Evolutionary conservation across 768 basidiomycete genomes (phyloP).

Genomic region (Russula emetica): DNA sequence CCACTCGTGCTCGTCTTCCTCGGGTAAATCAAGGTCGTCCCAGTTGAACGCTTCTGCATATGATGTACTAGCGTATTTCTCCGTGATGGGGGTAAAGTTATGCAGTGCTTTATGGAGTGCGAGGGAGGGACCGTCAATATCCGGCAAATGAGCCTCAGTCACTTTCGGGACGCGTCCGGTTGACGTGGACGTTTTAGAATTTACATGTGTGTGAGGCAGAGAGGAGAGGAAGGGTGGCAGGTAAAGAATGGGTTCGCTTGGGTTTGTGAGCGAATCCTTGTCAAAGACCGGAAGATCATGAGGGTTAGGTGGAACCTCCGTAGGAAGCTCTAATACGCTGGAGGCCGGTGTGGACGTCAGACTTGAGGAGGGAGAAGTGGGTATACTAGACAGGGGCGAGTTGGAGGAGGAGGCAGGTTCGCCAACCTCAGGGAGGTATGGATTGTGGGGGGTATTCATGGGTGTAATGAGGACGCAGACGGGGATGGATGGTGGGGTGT

Average conservation of each 20-base stretch:
- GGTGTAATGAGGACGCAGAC: too few species aligned
- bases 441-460: neutral
- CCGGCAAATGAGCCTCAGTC: constrained; percentile 73
- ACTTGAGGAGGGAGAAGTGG: constrained; percentile 7
- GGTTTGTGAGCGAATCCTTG: constrained; percentile 36
- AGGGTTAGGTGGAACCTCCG: constrained; percentile 41
- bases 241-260: constrained; percentile 57
- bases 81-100: constrained; percentile 56
- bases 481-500: neutral
- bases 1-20: constrained; percentile 78
- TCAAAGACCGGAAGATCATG: constrained; percentile 55
- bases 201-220: constrained; percentile 46
- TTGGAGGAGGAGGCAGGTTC: constrained; percentile 3
- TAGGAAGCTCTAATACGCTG: neutral
- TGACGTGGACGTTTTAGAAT: constrained; percentile 29
- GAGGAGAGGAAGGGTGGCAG: constrained; percentile 82
- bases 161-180: constrained; percentile 41
- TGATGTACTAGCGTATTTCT: constrained; percentile 55
- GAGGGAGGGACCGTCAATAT: constrained; percentile 80
- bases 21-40: constrained; percentile 61
- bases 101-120: constrained; percentile 85
- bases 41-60: constrained; percentile 90
- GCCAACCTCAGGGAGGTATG: neutral
- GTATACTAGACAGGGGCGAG: constrained; percentile 2
- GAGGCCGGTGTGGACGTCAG: constrained; percentile 15